A percentile compares a stretch with the other conserved stretches of the same genome.
phyloP scores from a whole-genome alignment of 805 yeast genomes.

The Wickerhamomyces sydowiorum region DNA sequence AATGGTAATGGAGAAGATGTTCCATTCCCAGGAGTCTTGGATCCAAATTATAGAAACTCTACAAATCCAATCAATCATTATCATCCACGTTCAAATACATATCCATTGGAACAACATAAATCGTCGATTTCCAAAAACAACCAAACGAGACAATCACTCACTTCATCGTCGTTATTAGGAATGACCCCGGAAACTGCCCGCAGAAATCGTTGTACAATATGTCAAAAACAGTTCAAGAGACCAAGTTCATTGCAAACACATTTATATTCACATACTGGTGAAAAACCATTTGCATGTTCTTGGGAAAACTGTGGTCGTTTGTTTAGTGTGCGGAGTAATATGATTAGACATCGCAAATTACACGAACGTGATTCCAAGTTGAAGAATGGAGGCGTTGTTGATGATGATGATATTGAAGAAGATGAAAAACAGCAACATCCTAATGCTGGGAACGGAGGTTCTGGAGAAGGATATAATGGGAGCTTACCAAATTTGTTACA shows the following conservation, averaged over 20 bases:
- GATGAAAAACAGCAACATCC: neutral
- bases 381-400: neutral
- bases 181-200: slow-evolving; percentile 41
- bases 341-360: slow-evolving; percentile 71
- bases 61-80: slow-evolving; percentile 1
- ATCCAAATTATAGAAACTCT: slow-evolving; percentile 4
- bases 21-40: slow-evolving; percentile 20
- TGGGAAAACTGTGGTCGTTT: slow-evolving; percentile 63
- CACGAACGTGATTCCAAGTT: slow-evolving; percentile 36
- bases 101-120: slow-evolving; percentile 11
- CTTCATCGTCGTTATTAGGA: slow-evolving; percentile 18
- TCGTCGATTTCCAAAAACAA: slow-evolving; percentile 6
- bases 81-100: slow-evolving; percentile 15
- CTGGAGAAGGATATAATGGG: neutral
- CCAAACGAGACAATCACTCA: neutral
- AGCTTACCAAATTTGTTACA: neutral
- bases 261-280: slow-evolving; percentile 76
- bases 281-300: slow-evolving; percentile 60
- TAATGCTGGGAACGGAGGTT: neutral
- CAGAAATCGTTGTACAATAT: slow-evolving; percentile 44
- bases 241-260: slow-evolving; percentile 82
- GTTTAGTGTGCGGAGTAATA: slow-evolving; percentile 74
- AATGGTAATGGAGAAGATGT: slow-evolving; percentile 9
- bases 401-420: neutral
- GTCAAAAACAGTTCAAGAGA: slow-evolving; percentile 74